These are phyloP conservation scores for Colletotrichum theobromicola DNA, from an alignment of 2,329 filamentous ascomycete genomes.

Conservation along the genomic window DNA sequence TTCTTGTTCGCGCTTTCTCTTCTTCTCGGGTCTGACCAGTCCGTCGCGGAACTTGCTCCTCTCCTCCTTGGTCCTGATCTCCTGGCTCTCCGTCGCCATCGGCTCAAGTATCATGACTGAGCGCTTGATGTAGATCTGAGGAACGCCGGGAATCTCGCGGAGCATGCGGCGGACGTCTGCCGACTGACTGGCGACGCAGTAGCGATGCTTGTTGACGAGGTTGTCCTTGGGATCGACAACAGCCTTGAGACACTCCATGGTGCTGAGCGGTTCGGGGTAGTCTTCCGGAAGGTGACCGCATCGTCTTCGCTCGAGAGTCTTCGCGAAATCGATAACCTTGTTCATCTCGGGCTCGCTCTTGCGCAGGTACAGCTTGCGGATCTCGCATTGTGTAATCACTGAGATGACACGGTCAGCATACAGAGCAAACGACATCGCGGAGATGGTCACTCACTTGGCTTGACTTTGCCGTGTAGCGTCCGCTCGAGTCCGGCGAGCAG, in stretches of 20 bases:
- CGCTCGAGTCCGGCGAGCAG: slow-evolving; percentile 77
- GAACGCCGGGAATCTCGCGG: slow-evolving; percentile 73
- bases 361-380: slow-evolving; percentile 76
- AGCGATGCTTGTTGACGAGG: slow-evolving; percentile 77
- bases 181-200: slow-evolving; percentile 79
- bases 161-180: slow-evolving; percentile 66
- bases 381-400: slow-evolving; percentile 84
- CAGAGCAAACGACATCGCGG: not conserved
- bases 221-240: slow-evolving; percentile 81
- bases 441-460: slow-evolving; percentile 66
- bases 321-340: slow-evolving; percentile 75
- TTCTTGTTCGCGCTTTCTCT: slow-evolving; percentile 55
- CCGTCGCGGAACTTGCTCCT: slow-evolving; percentile 76
- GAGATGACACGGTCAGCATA: not conserved
- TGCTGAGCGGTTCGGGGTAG: slow-evolving; percentile 72
- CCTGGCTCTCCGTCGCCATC: slow-evolving; percentile 72
- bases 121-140: slow-evolving; percentile 78
- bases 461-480: slow-evolving; percentile 86
- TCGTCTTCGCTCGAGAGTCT: slow-evolving; percentile 71
- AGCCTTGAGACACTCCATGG: slow-evolving; percentile 71
- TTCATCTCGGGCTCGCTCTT: slow-evolving; percentile 58
- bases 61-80: slow-evolving; percentile 71
- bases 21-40: slow-evolving; percentile 58
- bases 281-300: slow-evolving; percentile 80
- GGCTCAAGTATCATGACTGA: slow-evolving; percentile 77